Conservation (phyloP, 129 eudicot species). For the Flaveria sonorensis region DNA sequence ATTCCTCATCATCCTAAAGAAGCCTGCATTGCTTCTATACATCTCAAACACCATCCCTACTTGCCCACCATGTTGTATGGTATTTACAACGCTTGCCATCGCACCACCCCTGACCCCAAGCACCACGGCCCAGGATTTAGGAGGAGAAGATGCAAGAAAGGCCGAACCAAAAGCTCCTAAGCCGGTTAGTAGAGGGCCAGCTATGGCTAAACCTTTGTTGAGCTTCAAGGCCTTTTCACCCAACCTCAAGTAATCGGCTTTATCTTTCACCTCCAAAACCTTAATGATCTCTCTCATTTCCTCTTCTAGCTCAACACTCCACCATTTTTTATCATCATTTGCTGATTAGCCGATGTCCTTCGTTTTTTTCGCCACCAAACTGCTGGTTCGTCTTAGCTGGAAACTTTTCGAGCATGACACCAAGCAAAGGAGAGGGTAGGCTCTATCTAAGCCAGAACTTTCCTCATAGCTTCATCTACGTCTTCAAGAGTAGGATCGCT, state of each 20-base stretch:
- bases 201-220: conserved; percentile 56
- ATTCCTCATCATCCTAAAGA: conserved; percentile 58
- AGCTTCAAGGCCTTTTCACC: conserved; percentile 60
- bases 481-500: conserved; percentile 23
- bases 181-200: conserved; percentile 59
- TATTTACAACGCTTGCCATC: conserved; percentile 58
- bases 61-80: conserved; percentile 76
- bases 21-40: conserved; percentile 77
- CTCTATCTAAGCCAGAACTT: conserved; percentile 68
- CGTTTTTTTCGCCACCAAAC: conserved; percentile 73
- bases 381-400: conserved; percentile 57
- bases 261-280: conserved; percentile 49
- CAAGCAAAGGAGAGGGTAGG: conserved; percentile 87
- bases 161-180: conserved; percentile 61
- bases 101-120: conserved; percentile 65
- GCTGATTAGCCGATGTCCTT: conserved; percentile 8
- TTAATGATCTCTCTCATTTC: conserved; percentile 58
- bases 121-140: conserved; percentile 49
- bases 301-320: conserved; percentile 57
- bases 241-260: conserved; percentile 61
- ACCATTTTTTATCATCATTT: conserved; percentile 34
- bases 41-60: conserved; percentile 83
- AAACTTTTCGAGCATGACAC: conserved; percentile 83
- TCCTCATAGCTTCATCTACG: conserved; percentile 56
- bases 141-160: conserved; percentile 33